Conservation (phyloP, 768 basidiomycete species). For the Rhodotorula sphaerocarpa region DNA sequence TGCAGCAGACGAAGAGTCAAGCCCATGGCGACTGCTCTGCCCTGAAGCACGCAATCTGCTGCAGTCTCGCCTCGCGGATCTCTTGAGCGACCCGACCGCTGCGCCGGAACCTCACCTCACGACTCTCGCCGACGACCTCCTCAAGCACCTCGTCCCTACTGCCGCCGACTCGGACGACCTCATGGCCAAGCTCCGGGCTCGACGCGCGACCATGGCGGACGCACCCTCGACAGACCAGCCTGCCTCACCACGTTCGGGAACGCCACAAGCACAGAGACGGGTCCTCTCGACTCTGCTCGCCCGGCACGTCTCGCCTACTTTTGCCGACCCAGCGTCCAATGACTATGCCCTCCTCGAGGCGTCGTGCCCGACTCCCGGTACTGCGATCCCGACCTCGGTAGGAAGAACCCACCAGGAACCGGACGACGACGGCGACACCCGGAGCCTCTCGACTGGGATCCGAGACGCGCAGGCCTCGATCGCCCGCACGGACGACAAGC, state of each 20-base stretch:
- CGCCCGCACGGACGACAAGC: slow-evolving; percentile 22
- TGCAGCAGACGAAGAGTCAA: too few relatives aligned
- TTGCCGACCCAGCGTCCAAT: neutral
- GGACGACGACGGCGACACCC: slow-evolving; percentile 13
- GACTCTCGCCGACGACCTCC: slow-evolving; percentile 2
- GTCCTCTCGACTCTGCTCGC: slow-evolving; percentile 10
- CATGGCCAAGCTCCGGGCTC: neutral
- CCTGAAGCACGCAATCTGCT: too few relatives aligned
- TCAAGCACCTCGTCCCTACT: slow-evolving; percentile 2
- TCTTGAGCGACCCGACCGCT: too few relatives aligned
- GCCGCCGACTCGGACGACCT: neutral
- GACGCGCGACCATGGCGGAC: too few relatives aligned
- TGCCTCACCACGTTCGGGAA: too few relatives aligned
- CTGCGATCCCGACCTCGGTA: neutral
- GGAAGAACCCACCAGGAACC: neutral
- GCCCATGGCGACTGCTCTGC: too few relatives aligned
- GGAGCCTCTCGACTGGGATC: slow-evolving; percentile 12
- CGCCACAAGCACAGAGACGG: too few relatives aligned
- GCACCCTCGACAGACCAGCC: too few relatives aligned
- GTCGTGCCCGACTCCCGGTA: too few relatives aligned
- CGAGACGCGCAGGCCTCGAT: slow-evolving; percentile 22
- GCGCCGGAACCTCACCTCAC: neutral
- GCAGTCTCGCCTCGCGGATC: too few relatives aligned
- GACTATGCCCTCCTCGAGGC: neutral
- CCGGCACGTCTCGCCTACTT: slow-evolving; percentile 6